phyloP scores from a whole-genome alignment of 169 alveolate genomes.

The Eimeria praecox region DNA sequence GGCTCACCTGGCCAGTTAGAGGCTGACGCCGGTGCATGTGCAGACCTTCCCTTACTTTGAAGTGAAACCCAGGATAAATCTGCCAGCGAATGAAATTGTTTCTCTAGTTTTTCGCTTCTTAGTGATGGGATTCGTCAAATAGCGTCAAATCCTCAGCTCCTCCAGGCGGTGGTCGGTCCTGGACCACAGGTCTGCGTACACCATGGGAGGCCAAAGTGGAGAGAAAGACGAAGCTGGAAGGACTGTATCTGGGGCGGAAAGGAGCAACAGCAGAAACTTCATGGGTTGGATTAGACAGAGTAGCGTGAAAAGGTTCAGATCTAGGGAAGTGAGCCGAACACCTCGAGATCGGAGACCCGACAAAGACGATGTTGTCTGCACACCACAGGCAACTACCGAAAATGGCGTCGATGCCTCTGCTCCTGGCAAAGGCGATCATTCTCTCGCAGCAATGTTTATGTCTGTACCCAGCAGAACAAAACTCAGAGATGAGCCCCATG shows the following conservation, averaged over 20 bases:
- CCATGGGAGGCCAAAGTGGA: constrained; percentile 14
- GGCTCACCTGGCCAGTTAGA: constrained; percentile 10
- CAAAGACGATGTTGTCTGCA: background rate
- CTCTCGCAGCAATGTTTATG: constrained; percentile 38
- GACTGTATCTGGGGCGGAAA: background rate
- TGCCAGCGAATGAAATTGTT: background rate
- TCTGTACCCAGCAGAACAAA: constrained; percentile 1
- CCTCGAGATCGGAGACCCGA: background rate
- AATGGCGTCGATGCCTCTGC: background rate
- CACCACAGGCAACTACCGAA: background rate
- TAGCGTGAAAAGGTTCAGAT: constrained; percentile 18
- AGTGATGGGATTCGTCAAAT: background rate
- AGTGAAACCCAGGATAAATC: background rate
- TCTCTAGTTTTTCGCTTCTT: background rate
- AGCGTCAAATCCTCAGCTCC: background rate
- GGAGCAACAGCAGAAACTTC: background rate
- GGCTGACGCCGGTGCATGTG: constrained; percentile 1
- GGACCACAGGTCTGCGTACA: constrained; percentile 46
- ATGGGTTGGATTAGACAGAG: constrained; percentile 53
- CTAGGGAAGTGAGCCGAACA: background rate
- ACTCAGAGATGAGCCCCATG: background rate
- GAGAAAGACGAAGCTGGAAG: background rate
- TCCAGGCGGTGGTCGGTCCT: constrained; percentile 18
- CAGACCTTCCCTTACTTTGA: background rate
- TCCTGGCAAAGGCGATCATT: background rate